Conservation (phyloP, 1,284 basidiomycete species). For the Rhodotorula sp. region DNA sequence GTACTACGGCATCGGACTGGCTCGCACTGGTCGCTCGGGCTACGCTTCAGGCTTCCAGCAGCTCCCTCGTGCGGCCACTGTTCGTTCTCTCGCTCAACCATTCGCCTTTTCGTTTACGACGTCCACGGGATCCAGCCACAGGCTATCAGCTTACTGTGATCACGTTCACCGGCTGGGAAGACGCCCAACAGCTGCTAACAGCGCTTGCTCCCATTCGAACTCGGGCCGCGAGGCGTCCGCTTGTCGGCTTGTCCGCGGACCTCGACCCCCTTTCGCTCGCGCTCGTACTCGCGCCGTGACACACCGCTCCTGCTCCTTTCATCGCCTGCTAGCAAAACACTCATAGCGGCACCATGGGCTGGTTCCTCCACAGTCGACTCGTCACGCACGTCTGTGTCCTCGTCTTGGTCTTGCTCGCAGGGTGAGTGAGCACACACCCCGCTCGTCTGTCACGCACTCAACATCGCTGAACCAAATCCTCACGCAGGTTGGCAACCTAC, state of each 20-base stretch:
- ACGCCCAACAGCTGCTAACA: too few relatives aligned
- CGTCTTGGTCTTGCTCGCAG: not conserved
- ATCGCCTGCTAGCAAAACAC: not conserved
- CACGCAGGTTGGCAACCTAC: constrained; percentile 6
- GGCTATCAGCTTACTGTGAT: not conserved
- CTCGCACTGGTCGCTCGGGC: too few relatives aligned
- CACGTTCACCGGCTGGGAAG: too few relatives aligned
- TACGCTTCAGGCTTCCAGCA: too few relatives aligned
- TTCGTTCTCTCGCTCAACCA: too few relatives aligned
- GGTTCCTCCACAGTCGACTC: constrained; percentile 14
- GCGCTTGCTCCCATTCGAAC: too few relatives aligned
- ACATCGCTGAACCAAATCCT: not conserved
- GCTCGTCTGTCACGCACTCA: not conserved
- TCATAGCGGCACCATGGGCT: constrained; percentile 2
- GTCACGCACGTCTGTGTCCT: constrained; percentile 11
- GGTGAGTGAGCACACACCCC: not conserved
- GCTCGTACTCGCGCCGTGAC: not conserved
- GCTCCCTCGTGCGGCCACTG: too few relatives aligned
- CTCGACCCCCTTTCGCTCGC: not conserved
- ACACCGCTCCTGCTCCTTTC: not conserved
- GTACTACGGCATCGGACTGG: too few relatives aligned
- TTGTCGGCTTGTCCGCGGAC: not conserved
- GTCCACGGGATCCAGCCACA: not conserved
- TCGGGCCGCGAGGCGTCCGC: too few relatives aligned
- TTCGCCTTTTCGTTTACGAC: too few relatives aligned